Evolutionary conservation across 2,329 filamentous ascomycete species (phyloP).

Genomic region (Sordariomycetes sp.): DNA sequence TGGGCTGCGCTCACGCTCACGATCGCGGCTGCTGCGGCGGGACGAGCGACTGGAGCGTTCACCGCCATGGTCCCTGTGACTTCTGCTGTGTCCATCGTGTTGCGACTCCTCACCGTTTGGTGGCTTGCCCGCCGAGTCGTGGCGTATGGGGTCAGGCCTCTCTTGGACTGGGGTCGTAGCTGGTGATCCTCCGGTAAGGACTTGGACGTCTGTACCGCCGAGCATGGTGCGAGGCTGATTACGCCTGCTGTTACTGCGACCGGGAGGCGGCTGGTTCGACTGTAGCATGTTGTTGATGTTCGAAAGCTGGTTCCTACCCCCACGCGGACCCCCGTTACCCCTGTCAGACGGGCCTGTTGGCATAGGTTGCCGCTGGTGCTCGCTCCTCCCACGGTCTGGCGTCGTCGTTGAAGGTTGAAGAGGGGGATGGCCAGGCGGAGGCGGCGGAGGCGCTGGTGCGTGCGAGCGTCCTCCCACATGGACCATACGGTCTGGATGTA

Average conservation of each 20-base stretch:
- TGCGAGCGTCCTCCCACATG: constrained; percentile 26
- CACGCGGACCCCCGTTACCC: constrained; percentile 20
- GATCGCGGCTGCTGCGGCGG: constrained; percentile 41
- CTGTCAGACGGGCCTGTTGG: not conserved
- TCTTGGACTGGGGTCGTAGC: constrained; percentile 39
- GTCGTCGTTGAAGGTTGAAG: constrained; percentile 16
- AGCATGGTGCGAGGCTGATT: constrained; percentile 31
- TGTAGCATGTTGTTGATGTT: constrained; percentile 51
- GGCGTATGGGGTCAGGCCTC: constrained; percentile 32
- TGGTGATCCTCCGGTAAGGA: constrained; percentile 44
- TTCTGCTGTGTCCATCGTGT: constrained; percentile 10
- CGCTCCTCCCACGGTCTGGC: constrained; percentile 16
- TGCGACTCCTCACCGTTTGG: constrained; percentile 19
- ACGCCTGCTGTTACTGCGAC: constrained; percentile 22
- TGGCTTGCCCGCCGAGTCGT: constrained; percentile 21
- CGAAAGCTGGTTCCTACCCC: constrained; percentile 43
- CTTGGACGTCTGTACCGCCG: constrained; percentile 46
- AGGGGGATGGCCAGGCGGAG: constrained; percentile 16
- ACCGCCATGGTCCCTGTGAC: constrained; percentile 26
- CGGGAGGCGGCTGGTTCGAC: constrained; percentile 26
- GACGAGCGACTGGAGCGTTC: constrained; percentile 30
- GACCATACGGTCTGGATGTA: constrained; percentile 42
- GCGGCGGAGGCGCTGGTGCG: constrained; percentile 13
- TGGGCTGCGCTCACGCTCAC: constrained; percentile 37
- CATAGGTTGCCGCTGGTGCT: not conserved